These are phyloP conservation scores for Vigna mungo DNA, from an alignment of 306 rosid species.

Conservation along the genomic window DNA sequence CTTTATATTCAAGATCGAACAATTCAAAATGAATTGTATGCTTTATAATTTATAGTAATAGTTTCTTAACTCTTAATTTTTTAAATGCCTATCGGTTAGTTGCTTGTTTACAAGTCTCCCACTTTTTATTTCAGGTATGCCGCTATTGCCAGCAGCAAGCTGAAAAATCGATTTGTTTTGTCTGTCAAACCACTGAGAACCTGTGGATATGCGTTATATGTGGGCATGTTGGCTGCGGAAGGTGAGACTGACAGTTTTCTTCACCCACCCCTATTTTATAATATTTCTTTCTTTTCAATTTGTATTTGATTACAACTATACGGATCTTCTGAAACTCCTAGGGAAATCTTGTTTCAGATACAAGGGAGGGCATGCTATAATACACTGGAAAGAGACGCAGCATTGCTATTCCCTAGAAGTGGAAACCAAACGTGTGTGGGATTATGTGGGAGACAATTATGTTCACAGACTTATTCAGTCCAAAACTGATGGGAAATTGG, in stretches of 20 bases:
- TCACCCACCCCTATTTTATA: constrained; percentile 2
- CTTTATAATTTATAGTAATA: constrained; percentile 11
- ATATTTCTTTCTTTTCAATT: background rate
- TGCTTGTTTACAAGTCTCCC: constrained; percentile 8
- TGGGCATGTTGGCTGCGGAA: constrained; percentile 98
- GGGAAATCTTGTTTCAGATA: constrained; percentile 59
- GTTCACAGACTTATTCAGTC: constrained; percentile 94
- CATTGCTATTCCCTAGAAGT: constrained; percentile 95
- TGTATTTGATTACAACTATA: constrained; percentile 9
- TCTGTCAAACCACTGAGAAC: constrained; percentile 95
- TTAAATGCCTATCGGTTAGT: constrained; percentile 4
- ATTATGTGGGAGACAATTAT: constrained; percentile 94
- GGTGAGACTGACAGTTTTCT: constrained; percentile 55
- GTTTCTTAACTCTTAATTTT: constrained; percentile 25
- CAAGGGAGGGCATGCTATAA: constrained; percentile 89
- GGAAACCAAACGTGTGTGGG: constrained; percentile 96
- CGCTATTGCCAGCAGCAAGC: constrained; percentile 98
- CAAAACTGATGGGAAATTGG: constrained; percentile 94
- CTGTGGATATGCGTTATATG: constrained; percentile 97
- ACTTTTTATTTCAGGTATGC: constrained; percentile 69
- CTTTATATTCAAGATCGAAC: background rate
- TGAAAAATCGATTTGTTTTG: constrained; percentile 82
- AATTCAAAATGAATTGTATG: background rate
- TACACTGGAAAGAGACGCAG: constrained; percentile 95
- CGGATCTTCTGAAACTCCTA: constrained; percentile 31